Conservation (phyloP, 345 rosid genomes). For the Sisymbrium altissimum region DNA sequence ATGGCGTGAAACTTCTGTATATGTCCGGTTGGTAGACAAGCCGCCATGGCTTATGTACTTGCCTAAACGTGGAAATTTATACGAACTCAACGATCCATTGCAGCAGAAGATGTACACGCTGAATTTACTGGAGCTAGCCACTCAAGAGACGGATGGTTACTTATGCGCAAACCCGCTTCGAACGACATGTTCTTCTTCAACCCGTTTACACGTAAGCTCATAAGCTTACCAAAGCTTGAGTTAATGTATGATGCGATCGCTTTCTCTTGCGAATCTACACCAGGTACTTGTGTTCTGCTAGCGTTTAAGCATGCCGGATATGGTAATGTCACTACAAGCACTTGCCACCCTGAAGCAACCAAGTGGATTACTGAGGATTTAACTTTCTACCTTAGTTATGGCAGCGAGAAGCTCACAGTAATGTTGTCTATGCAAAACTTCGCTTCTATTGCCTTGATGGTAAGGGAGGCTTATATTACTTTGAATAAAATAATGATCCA, state of each 20-base stretch:
- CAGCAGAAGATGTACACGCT: constrained; percentile 47
- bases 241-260: constrained; percentile 58
- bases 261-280: constrained; percentile 64
- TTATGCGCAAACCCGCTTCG: constrained; percentile 44
- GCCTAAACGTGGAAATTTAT: constrained; percentile 51
- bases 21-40: constrained; percentile 53
- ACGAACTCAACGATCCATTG: constrained; percentile 61
- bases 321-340: constrained; percentile 47
- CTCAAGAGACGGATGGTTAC: constrained; percentile 70
- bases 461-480: neutral
- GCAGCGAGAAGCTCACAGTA: neutral
- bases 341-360: constrained; percentile 46
- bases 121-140: constrained; percentile 55
- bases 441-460: constrained; percentile 7
- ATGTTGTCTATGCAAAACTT: constrained; percentile 3
- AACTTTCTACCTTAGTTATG: neutral
- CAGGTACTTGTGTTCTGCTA: constrained; percentile 45
- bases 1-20: constrained; percentile 51
- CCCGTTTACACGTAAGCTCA: constrained; percentile 49
- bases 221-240: constrained; percentile 54
- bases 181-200: constrained; percentile 57
- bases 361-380: constrained; percentile 47
- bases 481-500: too few species aligned
- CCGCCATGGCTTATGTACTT: constrained; percentile 80
- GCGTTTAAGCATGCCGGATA: constrained; percentile 43